Conservation (phyloP, 306 rosid species). For the Trifolium pratense region DNA sequence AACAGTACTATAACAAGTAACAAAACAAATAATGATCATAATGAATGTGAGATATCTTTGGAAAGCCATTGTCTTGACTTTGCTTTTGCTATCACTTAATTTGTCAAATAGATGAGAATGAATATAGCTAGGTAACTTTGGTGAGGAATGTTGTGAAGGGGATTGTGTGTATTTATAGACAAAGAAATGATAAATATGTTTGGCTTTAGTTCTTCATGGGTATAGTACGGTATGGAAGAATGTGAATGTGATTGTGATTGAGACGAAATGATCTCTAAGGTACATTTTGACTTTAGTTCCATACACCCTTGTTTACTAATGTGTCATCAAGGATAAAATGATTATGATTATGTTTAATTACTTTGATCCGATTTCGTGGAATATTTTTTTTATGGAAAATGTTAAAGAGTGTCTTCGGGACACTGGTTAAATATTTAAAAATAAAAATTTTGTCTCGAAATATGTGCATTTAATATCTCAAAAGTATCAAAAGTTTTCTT, state of each 20-base stretch:
- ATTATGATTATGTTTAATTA: too few relatives aligned
- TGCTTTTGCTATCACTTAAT: not conserved
- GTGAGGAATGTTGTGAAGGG: slow-evolving; percentile 16
- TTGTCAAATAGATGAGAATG: not conserved
- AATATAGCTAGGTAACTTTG: slow-evolving; percentile 1
- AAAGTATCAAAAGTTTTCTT: too few relatives aligned
- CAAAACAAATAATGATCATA: slow-evolving; percentile 36
- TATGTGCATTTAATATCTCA: too few relatives aligned
- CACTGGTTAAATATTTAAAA: too few relatives aligned
- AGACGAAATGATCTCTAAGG: slow-evolving; percentile 43
- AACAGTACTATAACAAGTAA: slow-evolving; percentile 40
- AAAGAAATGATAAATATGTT: slow-evolving; percentile 13
- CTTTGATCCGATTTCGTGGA: too few relatives aligned
- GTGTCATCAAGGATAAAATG: not conserved
- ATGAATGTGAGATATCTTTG: slow-evolving; percentile 34
- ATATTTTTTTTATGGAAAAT: too few relatives aligned
- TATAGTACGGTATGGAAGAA: slow-evolving; percentile 35
- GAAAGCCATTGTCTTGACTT: slow-evolving; percentile 20
- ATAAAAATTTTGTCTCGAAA: too few relatives aligned
- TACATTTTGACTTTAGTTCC: slow-evolving; percentile 20
- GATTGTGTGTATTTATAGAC: slow-evolving; percentile 51
- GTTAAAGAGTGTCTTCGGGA: too few relatives aligned
- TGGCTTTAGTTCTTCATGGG: not conserved
- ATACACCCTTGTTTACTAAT: slow-evolving; percentile 7
- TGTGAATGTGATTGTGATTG: slow-evolving; percentile 34